Base-by-base conservation (phyloP, 176 grass and related monocot genomes). In the Poa pratensis region DNA sequence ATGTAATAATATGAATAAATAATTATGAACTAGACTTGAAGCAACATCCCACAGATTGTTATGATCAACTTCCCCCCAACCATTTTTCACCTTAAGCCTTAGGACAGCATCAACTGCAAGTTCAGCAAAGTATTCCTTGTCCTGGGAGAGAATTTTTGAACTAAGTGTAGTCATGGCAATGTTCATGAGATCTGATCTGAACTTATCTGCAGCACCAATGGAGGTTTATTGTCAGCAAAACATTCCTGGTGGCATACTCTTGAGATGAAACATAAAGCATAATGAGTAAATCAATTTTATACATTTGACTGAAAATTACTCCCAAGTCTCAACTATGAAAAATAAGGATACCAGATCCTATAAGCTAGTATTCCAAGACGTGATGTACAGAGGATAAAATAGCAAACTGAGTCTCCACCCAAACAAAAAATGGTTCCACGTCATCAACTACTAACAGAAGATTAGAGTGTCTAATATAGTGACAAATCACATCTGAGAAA, bases 131-230 rank as follows among this genome's bases (percentile, higher is more conserved):
- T 97, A 94, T 60, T 97, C 95, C 69, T 97, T 97, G 63, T 97
- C 95, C 78, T 94, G 92, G 40, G 92, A 97, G 81, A 97, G 96
- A 59, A 98, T 98, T 92, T 98, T 98, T 69, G 96, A 98, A 80
- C 96, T 96, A 81, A 98, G 83, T 20, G 96, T 98, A 58, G 96
- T 96, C 96, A 92, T 98, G 18, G 96, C 96, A 61, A 98, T 98
- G 27, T 98, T 98, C 91, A 95, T 94, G 48, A 98, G 90, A 91
- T 98, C 96, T 7, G 88, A 86, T 67, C 81, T 90, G 42, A 98
- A 98, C 65, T 91, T 98, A 12, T 96, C 96, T 98, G 89, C 78
- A 86, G 26, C 7, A 37, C 23, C 73, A 84, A 88, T 62, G 8
- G 43, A 89, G 5, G 40, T 43, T 57, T 82, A 15, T 48, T 26